Evolutionary conservation across 2,329 filamentous ascomycete genomes (phyloP), one percentile per base, ranked within the genome.

Genomic region (Aspergillus alliaceus): DNA sequence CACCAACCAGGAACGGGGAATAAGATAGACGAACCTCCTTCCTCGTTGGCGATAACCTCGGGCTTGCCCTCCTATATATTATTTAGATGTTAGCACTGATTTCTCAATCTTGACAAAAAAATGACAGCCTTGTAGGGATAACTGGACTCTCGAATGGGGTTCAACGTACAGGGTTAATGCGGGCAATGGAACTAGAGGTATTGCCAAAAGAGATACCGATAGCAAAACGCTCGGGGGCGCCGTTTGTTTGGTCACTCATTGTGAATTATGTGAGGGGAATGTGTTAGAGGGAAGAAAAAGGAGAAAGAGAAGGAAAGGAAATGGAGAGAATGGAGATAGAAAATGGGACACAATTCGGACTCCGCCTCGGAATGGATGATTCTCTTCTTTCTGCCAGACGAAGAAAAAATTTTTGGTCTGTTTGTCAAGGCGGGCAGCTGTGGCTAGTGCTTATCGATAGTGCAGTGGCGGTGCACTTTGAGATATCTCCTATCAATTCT

Each of bases 141-240:
- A 4, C 40, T 6, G 25, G n/a, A 27, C 11, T 14, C 27, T 22
- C 11, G n/a, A 48, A 48, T 27, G n/a, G 22, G 57, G 53, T 46
- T 22, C 47, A 56, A n/a, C 52, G 63, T 76, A 85, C 83, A 61
- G 77, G 77, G 61, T 88, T 85, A 47, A 93, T 96, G 75, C 88
- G 92, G 69, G 93, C 93, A 79, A 99, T 97, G 59, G 92, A 97
- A 81, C 91, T 96, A 87, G 96, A 96, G 61, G 92, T 93, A 82
- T 98, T 99, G 79, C 95, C 95, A 82, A 98, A 97, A 66, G 93
- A 90, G 74, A 99, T 92, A 75, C 95, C 95, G 79, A 99, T 98
- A 74, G 89, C 91, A 70, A 83, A 82, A 69, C 84, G 79, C 75
- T 84, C 80, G 71, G 75, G 72, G 74, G 75, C 67, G 70, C 77